Evolutionary conservation across 495 filamentous ascomycete species (phyloP), one percentile per base, ranked within the genome.

Genomic region (Lichina pygmaea): DNA sequence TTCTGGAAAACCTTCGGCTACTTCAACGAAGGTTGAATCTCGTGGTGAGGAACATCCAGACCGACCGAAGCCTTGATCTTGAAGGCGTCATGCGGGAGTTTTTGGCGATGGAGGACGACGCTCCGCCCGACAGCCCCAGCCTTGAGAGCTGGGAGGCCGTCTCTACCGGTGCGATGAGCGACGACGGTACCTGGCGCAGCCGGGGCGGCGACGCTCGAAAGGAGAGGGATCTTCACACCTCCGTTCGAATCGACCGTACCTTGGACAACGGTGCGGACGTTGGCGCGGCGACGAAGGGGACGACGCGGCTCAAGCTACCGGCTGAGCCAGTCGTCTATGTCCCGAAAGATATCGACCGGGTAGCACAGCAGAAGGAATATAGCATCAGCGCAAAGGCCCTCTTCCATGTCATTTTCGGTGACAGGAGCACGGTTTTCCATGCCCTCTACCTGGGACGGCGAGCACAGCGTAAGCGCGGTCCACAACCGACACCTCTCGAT

Each of bases 81-180:
- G 76, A 81, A 50, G 63, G 68, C n/a, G 61, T 78, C 13, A 63
- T 83, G 51, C 71, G 73, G 45, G 60, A 67, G 7, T 55, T 86
- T 32, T 72, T 73, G 48, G 73, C 67, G 50, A 66, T 91, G 57
- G 82, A 86, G 51, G 66, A 62, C 36, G 75, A 76, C 13, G 64
- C 70, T 36, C 60, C 66, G 16, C 66, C 63, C 40, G 65, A 71
- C 47, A 77, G 72, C 38, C 74, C 80, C 17, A 86, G 80, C 53
- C 66, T 73, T 33, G 85, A 92, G 52, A 93, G 89, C 61, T 93
- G 86, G 86, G 89, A 97, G 54, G 84, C 94, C 52, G 62, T 86
- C 6, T 71, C 72, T 0, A 61, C 69, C 32, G 68, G 70, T 52
- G 74, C 73, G 2, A 73, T 77, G 10, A 64, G 69, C 24, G 82